phyloP scores from a whole-genome alignment of 2,329 filamentous ascomycete genomes.

The Claviceps arundinis region DNA sequence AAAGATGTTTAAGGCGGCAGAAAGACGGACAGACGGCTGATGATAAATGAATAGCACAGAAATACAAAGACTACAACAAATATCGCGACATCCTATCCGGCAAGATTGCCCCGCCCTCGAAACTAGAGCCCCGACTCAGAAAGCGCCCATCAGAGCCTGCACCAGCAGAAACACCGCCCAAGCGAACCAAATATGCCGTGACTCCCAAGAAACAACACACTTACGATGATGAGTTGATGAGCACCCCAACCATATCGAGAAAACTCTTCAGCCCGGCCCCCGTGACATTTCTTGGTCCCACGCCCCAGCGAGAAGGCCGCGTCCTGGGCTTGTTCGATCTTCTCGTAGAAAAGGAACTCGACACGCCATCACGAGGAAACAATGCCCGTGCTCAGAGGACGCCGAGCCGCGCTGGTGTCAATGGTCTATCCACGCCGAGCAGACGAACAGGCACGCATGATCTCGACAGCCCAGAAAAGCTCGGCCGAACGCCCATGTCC shows the following conservation, averaged over 20 bases:
- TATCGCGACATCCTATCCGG: slow-evolving; percentile 45
- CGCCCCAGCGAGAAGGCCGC: slow-evolving; percentile 65
- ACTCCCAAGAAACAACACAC: slow-evolving; percentile 32
- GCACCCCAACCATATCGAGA: slow-evolving; percentile 42
- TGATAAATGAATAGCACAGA: slow-evolving; percentile 36
- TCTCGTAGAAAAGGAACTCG: slow-evolving; percentile 36
- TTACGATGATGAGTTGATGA: slow-evolving; percentile 29
- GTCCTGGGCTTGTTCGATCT: slow-evolving; percentile 69
- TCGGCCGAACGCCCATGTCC: slow-evolving; percentile 38
- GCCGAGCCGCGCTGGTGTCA: slow-evolving; percentile 8
- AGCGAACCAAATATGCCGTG: slow-evolving; percentile 31
- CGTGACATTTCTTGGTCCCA: slow-evolving; percentile 57
- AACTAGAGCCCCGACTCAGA: slow-evolving; percentile 14
- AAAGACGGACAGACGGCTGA: background rate
- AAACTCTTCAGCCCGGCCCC: slow-evolving; percentile 47
- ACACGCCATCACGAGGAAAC: slow-evolving; percentile 34
- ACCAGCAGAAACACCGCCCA: slow-evolving; percentile 34
- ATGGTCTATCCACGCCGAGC: slow-evolving; percentile 30
- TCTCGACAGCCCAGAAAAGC: slow-evolving; percentile 16
- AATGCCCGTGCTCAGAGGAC: slow-evolving; percentile 11
- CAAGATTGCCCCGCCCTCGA: slow-evolving; percentile 29
- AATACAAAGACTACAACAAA: slow-evolving; percentile 66
- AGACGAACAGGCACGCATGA: slow-evolving; percentile 24
- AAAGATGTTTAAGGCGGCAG: background rate
- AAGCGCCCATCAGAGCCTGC: slow-evolving; percentile 29